Conservation (phyloP, 78 protist species). For the Corallochytrium limacisporum region DNA sequence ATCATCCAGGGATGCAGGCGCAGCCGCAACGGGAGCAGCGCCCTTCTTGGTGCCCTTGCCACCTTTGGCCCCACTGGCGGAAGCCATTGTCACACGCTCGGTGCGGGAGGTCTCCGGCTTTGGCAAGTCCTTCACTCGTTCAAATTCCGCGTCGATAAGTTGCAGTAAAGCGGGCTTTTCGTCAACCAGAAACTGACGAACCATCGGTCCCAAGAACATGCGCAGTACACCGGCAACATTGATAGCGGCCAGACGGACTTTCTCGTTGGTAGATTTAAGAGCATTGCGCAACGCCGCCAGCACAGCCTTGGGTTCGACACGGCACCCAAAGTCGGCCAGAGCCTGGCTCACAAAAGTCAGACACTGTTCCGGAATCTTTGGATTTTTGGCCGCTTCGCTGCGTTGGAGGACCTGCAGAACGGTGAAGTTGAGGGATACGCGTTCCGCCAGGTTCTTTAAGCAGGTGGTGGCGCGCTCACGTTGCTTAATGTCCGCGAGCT, state of each 20-base stretch:
- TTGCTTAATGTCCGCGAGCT: not conserved
- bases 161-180: not conserved
- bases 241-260: not conserved
- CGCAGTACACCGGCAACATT: not conserved
- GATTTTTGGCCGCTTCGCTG: not conserved
- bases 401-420: not conserved
- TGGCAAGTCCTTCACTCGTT: not conserved
- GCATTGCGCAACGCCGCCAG: not conserved
- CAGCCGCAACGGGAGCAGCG: no score
- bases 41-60: no score
- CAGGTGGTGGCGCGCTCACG: not conserved
- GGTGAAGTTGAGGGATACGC: not conserved
- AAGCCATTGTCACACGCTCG: no score
- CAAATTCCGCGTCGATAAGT: not conserved
- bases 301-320: not conserved
- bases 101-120: not conserved
- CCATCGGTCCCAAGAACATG: not conserved
- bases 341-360: no score
- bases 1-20: no score
- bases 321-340: not conserved
- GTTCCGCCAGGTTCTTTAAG: not conserved
- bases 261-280: not conserved
- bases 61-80: no score
- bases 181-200: not conserved
- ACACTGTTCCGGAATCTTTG: not conserved